Evolutionary conservation across 495 filamentous ascomycete species (phyloP).

Genomic region (Hypomontagnella monticulosa): DNA sequence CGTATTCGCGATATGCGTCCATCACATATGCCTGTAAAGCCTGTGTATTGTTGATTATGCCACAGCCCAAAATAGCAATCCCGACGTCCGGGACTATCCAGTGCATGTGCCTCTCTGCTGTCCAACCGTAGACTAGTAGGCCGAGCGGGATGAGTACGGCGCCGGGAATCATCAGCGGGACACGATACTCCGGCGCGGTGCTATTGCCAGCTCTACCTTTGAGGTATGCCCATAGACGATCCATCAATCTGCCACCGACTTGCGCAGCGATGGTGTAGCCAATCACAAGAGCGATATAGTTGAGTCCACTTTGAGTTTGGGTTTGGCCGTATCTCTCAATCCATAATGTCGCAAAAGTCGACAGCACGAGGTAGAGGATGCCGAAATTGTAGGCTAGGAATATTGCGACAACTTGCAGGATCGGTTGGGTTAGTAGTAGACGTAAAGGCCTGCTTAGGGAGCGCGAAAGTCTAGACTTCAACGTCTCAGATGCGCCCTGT

Average conservation of each 20-base stretch:
- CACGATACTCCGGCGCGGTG: conserved; percentile 36
- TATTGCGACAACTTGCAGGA: conserved; percentile 55
- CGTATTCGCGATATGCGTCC: conserved; percentile 75
- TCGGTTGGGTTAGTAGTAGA: conserved; percentile 61
- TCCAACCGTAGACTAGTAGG: conserved; percentile 56
- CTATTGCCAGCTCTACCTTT: conserved; percentile 12
- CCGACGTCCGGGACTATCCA: conserved; percentile 58
- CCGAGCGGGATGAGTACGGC: conserved; percentile 32
- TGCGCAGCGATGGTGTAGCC: conserved; percentile 59
- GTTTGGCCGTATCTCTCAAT: conserved; percentile 48
- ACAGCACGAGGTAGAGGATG: conserved; percentile 60
- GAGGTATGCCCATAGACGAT: conserved; percentile 45
- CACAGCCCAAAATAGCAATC: conserved; percentile 29
- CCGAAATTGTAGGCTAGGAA: conserved; percentile 55
- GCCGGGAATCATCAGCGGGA: conserved; percentile 42
- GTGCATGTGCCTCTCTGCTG: conserved; percentile 35
- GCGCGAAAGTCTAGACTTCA: conserved; percentile 13
- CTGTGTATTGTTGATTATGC: conserved; percentile 23
- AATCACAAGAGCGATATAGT: conserved; percentile 63
- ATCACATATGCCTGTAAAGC: conserved; percentile 65
- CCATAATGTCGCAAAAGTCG: conserved; percentile 61
- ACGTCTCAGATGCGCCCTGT: neutral
- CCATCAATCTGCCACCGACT: conserved; percentile 47
- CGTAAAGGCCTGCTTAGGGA: conserved; percentile 61
- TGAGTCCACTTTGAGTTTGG: conserved; percentile 48